Conservation (phyloP, 164 flowering plant species). For the Buxus sempervirens region DNA sequence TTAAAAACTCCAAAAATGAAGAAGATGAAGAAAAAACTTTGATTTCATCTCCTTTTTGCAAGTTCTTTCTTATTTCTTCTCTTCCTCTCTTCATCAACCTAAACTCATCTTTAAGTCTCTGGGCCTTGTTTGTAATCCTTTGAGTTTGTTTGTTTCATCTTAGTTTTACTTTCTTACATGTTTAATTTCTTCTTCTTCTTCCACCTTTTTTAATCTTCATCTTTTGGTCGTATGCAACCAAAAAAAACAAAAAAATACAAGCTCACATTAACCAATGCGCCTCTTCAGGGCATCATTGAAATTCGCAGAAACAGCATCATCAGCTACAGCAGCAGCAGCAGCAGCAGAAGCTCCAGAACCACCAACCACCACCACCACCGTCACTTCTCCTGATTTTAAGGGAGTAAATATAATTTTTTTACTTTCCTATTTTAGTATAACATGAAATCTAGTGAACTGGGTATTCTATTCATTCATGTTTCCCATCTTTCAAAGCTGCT, state of each 20-base stretch:
- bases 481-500: not conserved
- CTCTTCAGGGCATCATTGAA: not conserved
- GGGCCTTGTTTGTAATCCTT: not conserved
- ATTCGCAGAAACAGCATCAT: not conserved
- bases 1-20: not conserved
- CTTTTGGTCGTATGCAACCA: no score
- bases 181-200: not conserved
- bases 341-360: not conserved
- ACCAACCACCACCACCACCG: no score
- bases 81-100: not conserved
- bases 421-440: no score
- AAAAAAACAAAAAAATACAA: no score
- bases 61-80: not conserved
- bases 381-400: not conserved
- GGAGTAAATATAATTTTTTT: not conserved
- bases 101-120: no score
- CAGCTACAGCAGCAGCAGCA: not conserved
- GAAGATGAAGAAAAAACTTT: not conserved
- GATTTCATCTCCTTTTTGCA: not conserved
- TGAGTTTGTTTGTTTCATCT: not conserved
- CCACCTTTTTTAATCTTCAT: not conserved
- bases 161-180: no score
- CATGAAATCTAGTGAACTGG: not conserved
- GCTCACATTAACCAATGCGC: not conserved
- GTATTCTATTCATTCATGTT: not conserved